A percentile compares a stretch with the other conserved stretches of the same genome.
Evolutionary conservation across 108 stramenopile species (phyloP).

Genomic region (Aureococcus anophagefferens): DNA sequence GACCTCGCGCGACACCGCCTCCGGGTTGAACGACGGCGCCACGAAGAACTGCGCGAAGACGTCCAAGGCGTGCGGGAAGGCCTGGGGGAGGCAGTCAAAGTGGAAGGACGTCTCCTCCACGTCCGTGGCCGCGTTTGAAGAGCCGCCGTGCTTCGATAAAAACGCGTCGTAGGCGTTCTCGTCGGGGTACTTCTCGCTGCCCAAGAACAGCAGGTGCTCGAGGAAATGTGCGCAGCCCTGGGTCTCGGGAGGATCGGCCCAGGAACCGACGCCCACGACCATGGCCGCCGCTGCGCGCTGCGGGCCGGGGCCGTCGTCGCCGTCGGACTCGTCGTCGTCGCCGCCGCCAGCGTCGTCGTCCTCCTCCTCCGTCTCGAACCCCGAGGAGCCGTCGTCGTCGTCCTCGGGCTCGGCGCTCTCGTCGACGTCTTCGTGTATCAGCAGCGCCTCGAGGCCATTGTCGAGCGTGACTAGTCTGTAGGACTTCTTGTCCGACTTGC

Average conservation of each 20-base stretch:
- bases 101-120: conserved; percentile 81
- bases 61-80: conserved; percentile 71
- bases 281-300: conserved; percentile 66
- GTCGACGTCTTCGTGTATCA: conserved; percentile 4
- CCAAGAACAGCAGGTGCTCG: conserved; percentile 79
- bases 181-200: conserved; percentile 67
- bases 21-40: conserved; percentile 66
- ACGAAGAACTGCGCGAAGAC: conserved; percentile 87
- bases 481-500: conserved; percentile 7
- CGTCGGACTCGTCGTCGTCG: conserved; percentile 27
- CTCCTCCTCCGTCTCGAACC: not conserved
- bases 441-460: conserved; percentile 16
- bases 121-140: conserved; percentile 90
- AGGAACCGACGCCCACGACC: conserved; percentile 77
- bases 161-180: conserved; percentile 76
- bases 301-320: conserved; percentile 48
- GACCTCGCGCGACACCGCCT: conserved; percentile 75
- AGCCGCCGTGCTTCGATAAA: conserved; percentile 75
- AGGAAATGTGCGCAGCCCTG: conserved; percentile 77
- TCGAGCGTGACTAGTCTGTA: conserved; percentile 11
- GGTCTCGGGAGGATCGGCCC: conserved; percentile 71
- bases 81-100: conserved; percentile 75
- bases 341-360: conserved; percentile 5
- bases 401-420: not conserved
- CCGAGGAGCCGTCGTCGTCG: conserved; percentile 2